Base-by-base conservation (phyloP, 352 stramenopile genomes). In the Aphanomyces astaci region DNA sequence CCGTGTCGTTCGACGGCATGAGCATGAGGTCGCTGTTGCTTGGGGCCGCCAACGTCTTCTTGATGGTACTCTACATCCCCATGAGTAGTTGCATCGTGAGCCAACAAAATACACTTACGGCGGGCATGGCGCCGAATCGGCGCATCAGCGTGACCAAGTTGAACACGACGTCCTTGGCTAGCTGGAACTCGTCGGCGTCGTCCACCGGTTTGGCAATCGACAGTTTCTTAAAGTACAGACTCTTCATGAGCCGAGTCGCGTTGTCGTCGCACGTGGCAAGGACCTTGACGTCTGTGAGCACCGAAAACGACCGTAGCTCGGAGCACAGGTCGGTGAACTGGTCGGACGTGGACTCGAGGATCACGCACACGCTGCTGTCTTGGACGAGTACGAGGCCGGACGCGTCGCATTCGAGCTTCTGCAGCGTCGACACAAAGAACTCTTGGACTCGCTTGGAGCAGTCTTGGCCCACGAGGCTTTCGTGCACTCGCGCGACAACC, bases 161-260 rank as follows among this genome's bases (percentile, higher is more conserved):
- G 39, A 33, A 51, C 15, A 65, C 51, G 17, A 65, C 31, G 39
- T 46, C 39, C 13, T 32, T 33, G n/a, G 33, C 25, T 24, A 48
- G 33, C 22, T 65, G 56, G 3, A 48, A 27, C 5, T 25, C 33
- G 56, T 65, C 56, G 24, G 19, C 31, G 36, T 65, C 56, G 22
- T 65, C 56, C 10, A 36, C 27, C 24, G 56, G 56, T 39, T 65
- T 65, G n/a, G 32, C 77, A 33, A 88, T 68, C 4, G 69, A 52
- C 13, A 87, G 73, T 72, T 88, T 88, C 67, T 82, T 84, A 31
- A 88, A 86, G 73, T 86, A 88, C 22, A 90, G 63, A 0, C 80
- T 81, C 45, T 88, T 77, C 10, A 90, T 70, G 10, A 88, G 69
- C 4, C 80, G 71, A n/a, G 62, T 64, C 11, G 72, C 66, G 62